Conservation (phyloP, 768 basidiomycete genomes). For the Boletellus sp. region DNA sequence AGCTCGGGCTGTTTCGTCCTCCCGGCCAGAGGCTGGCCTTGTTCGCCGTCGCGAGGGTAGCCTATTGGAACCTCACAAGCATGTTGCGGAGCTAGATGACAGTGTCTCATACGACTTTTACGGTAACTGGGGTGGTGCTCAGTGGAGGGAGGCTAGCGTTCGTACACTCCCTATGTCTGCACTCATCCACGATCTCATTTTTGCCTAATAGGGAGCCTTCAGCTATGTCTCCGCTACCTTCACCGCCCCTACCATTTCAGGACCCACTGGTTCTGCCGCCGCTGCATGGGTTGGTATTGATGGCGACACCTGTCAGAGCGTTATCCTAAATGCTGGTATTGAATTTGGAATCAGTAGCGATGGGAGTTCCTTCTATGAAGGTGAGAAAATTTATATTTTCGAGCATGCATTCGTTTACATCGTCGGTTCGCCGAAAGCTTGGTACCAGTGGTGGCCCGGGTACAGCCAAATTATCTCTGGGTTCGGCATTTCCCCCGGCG, state of each 20-base stretch:
- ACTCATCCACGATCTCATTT: background rate
- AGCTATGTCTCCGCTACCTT: conserved; percentile 2
- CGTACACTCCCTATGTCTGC: background rate
- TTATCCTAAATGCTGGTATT: conserved; percentile 4
- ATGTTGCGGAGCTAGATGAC: background rate
- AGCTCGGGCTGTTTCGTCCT: background rate
- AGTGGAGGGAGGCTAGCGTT: background rate
- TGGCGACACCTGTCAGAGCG: background rate
- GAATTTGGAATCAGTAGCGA: conserved; percentile 1
- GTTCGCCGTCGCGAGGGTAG: background rate
- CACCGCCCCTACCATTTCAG: background rate
- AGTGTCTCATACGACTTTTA: background rate
- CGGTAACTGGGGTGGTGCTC: conserved; percentile 2
- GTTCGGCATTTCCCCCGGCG: background rate
- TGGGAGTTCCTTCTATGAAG: no score
- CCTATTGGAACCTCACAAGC: background rate
- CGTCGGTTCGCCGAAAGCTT: background rate
- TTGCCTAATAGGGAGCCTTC: conserved; percentile 1
- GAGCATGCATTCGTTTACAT: background rate
- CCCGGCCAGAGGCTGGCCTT: background rate
- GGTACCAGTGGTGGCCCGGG: conserved; percentile 5
- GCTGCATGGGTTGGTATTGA: conserved; percentile 10
- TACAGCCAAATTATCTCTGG: background rate
- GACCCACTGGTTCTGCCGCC: background rate
- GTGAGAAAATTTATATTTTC: no score